Evolutionary conservation across 2,329 filamentous ascomycete genomes (phyloP), one percentile per base, ranked within the genome.

Genomic region (Trichoderma hamatum): DNA sequence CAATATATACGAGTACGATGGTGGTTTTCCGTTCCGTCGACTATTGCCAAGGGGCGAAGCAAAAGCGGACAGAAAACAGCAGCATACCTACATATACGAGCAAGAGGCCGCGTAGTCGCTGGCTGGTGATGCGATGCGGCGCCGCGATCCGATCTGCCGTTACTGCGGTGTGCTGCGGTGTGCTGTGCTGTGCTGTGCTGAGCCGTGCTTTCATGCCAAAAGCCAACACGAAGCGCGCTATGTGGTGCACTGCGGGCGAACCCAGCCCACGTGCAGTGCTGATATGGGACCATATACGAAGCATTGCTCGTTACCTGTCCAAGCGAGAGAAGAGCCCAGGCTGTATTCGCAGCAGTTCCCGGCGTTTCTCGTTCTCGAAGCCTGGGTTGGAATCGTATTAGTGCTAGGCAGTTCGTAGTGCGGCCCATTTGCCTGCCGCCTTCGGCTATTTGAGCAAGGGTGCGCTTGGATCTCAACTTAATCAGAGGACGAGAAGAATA

Each of bases 401-500:
- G 46, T 49, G 46, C 46, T 49, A 49, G 46, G 19, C 46, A 49
- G 46, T 49, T 49, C 46, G 46, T 21, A 19, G 52, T 32, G 32
- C 26, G 28, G 16, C 26, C 16, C 13, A 19, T 28, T 11, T 10
- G n/a, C 26, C 26, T 55, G 52, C 26, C 26, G 26, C 28, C 52
- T 28, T 55, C 52, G 52, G 52, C 16, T 55, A 55, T 43, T 64
- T 34, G 61, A 21, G 24, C 52, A 28, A 59, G 36, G 56, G 32
- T 51, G 43, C 61, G 61, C 49, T 64, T 64, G 61, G 61, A 64
- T 64, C 61, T 64, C 49, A 64, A 64, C 32, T 55, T 51, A 28
- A 64, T 64, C 49, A 54, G 61, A 52, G 26, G 9, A 64, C 9
- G 21, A 11, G 24, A 39, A 19, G 24, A 49, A 49, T 13, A 28